Evolutionary conservation across 768 basidiomycete species (phyloP).

Genomic region (Termitomyces sp.): DNA sequence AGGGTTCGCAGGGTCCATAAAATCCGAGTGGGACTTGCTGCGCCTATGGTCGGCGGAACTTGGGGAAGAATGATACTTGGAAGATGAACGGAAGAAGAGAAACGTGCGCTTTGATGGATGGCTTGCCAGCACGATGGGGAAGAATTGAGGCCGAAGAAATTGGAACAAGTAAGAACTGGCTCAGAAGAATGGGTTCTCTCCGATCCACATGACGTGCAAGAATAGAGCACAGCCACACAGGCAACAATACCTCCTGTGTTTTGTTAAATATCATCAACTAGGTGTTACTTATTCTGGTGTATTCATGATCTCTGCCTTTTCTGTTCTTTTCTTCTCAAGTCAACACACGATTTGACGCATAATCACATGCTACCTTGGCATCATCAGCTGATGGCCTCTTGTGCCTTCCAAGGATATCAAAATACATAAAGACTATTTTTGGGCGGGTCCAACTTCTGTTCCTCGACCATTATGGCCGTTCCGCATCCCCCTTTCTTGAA

Average conservation of each 20-base stretch:
- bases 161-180: neutral
- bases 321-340: neutral
- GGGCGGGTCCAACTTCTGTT: neutral
- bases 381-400: slow-evolving; percentile 2
- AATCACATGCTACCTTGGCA: slow-evolving; percentile 6
- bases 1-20: slow-evolving; percentile 10
- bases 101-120: slow-evolving; percentile 10
- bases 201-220: slow-evolving; percentile 15
- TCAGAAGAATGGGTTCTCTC: slow-evolving; percentile 9
- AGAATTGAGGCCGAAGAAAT: neutral
- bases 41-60: slow-evolving; percentile 6
- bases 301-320: neutral
- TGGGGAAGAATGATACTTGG: neutral
- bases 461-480: slow-evolving; percentile 6
- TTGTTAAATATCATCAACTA: neutral
- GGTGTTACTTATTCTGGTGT: too few relatives aligned
- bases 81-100: slow-evolving; percentile 10
- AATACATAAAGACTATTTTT: neutral
- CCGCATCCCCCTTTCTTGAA: neutral
- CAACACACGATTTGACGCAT: neutral
- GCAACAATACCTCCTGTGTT: neutral
- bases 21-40: slow-evolving; percentile 6
- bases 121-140: slow-evolving; percentile 14
- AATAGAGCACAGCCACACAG: slow-evolving; percentile 13
- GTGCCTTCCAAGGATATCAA: neutral